Percentiles rank a stretch among this genome's conserved stretches.
These are phyloP conservation scores for Botrytis squamosa DNA, from an alignment of 2,329 filamentous ascomycete genomes.

Conservation along the genomic window DNA sequence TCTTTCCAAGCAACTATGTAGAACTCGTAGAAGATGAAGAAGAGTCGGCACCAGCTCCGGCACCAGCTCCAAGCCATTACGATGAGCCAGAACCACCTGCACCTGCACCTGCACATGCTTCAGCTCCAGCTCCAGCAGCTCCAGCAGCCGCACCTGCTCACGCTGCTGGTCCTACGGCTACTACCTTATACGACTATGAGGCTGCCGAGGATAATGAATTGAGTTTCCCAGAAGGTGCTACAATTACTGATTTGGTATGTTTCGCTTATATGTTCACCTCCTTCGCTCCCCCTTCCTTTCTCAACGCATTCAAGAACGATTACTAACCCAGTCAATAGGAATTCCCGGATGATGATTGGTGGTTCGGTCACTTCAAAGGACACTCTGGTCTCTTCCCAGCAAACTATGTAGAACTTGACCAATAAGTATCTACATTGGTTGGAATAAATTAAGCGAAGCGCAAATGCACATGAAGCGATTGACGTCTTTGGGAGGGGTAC, in stretches of 20 bases:
- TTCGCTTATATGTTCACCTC: background rate
- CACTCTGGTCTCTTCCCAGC: slow-evolving; percentile 79
- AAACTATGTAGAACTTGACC: slow-evolving; percentile 62
- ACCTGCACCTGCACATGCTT: slow-evolving; percentile 36
- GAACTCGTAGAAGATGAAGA: slow-evolving; percentile 70
- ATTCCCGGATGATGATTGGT: slow-evolving; percentile 99
- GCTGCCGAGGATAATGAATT: slow-evolving; percentile 89
- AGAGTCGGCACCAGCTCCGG: slow-evolving; percentile 37
- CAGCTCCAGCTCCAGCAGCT: slow-evolving; percentile 34
- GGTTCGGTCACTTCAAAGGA: slow-evolving; percentile 76
- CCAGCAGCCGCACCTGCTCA: slow-evolving; percentile 54
- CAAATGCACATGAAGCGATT: background rate
- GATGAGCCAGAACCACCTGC: slow-evolving; percentile 27
- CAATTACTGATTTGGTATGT: slow-evolving; percentile 73
- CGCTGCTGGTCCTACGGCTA: slow-evolving; percentile 49
- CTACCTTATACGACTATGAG: slow-evolving; percentile 92
- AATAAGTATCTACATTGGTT: slow-evolving; percentile 25
- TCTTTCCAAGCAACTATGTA: slow-evolving; percentile 98
- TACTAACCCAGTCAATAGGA: slow-evolving; percentile 53
- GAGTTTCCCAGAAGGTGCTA: slow-evolving; percentile 87
- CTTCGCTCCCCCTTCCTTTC: background rate
- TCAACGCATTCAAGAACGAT: background rate
- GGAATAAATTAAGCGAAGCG: background rate
- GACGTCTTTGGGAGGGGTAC: background rate
- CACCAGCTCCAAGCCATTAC: slow-evolving; percentile 37